Conservation (phyloP, 495 filamentous ascomycete species). For the Corynascus novoguineensis region DNA sequence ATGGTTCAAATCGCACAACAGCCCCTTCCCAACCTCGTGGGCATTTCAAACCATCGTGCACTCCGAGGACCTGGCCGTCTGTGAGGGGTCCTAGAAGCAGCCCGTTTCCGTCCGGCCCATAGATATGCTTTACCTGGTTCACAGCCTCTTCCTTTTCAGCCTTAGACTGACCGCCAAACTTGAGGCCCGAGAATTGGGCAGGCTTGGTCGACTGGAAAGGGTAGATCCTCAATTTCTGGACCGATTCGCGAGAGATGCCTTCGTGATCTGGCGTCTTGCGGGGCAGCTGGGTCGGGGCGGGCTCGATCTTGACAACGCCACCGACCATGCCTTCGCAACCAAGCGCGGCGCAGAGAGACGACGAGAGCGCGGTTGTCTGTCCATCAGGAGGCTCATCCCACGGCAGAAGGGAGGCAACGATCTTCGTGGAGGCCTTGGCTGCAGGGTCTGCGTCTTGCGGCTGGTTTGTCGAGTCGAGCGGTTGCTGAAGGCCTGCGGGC, state of each 20-base stretch:
- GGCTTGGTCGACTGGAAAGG: conserved; percentile 60
- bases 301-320: conserved; percentile 79
- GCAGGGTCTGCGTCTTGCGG: conserved; percentile 55
- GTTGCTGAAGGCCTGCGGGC: conserved; percentile 69
- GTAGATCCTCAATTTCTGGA: conserved; percentile 62
- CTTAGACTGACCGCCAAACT: conserved; percentile 83
- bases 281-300: conserved; percentile 38
- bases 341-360: conserved; percentile 64
- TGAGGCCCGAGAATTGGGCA: conserved; percentile 59
- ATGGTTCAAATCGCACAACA: conserved; percentile 67
- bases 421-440: conserved; percentile 57
- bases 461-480: conserved; percentile 68
- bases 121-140: conserved; percentile 51
- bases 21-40: conserved; percentile 62
- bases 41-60: conserved; percentile 34
- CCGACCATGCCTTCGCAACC: conserved; percentile 69
- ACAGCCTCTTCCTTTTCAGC: conserved; percentile 64
- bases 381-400: conserved; percentile 88
- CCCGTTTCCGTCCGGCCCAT: conserved; percentile 50
- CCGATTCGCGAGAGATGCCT: conserved; percentile 25
- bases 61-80: conserved; percentile 70
- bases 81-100: conserved; percentile 83
- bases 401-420: conserved; percentile 66
- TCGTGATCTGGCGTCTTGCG: conserved; percentile 29
- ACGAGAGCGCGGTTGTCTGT: conserved; percentile 70